Percentiles rank a stretch among this genome's conserved stretches.
Evolutionary conservation across 2,329 filamentous ascomycete genomes (phyloP).

Genomic region (Phaeomoniella chlamydospora): DNA sequence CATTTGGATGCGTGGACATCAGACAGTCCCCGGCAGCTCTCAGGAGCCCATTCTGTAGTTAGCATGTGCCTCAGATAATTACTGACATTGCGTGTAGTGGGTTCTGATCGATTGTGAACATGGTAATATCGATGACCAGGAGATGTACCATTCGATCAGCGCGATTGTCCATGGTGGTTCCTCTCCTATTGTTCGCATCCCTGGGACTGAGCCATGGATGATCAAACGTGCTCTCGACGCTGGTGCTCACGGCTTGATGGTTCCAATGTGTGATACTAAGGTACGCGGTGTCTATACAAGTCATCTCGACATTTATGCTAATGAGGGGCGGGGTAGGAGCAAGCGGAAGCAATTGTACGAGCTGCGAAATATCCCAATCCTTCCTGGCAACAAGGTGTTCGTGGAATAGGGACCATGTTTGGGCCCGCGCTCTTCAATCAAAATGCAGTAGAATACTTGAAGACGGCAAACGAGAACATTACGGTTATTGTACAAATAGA

Average conservation of each 20-base stretch:
- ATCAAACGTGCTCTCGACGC: conserved; percentile 24
- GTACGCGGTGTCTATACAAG: conserved; percentile 4
- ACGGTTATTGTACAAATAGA: conserved; percentile 26
- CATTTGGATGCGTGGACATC: no score
- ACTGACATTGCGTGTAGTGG: no score
- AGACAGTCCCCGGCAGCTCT: no score
- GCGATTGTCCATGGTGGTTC: conserved; percentile 21
- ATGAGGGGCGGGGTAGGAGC: conserved; percentile 1
- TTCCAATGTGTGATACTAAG: conserved; percentile 12
- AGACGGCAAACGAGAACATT: conserved; percentile 16
- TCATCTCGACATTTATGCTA: background rate
- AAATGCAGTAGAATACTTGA: conserved; percentile 16
- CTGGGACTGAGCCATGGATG: conserved; percentile 21
- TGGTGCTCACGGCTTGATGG: conserved; percentile 22
- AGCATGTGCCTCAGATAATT: no score
- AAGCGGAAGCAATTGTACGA: conserved; percentile 10
- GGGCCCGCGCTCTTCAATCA: background rate
- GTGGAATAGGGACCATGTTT: conserved; percentile 10
- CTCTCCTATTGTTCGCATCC: conserved; percentile 20
- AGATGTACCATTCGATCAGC: conserved; percentile 10
- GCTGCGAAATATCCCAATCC: conserved; percentile 15
- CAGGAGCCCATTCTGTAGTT: no score
- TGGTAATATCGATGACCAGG: conserved; percentile 10
- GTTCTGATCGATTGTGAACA: conserved; percentile 12
- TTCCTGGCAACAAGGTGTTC: conserved; percentile 11